A percentile compares a stretch with the other conserved stretches of the same genome.
phyloP scores from a whole-genome alignment of 805 yeast genomes.

The Candida sithepensis region DNA sequence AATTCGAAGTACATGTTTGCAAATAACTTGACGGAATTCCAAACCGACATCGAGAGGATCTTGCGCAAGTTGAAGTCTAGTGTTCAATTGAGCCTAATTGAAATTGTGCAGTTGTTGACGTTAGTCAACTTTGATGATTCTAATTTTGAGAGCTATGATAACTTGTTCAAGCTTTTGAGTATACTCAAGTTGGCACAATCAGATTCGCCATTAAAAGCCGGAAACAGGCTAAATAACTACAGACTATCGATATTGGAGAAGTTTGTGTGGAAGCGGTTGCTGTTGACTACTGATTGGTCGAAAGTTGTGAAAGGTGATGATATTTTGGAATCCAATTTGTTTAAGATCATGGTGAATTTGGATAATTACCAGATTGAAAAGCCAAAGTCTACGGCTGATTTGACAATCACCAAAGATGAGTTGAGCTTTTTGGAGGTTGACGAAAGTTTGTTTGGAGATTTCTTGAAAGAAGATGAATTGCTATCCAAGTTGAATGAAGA shows the following conservation, averaged over 20 bases:
- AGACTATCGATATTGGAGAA: conserved; percentile 23
- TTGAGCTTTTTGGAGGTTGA: conserved; percentile 7
- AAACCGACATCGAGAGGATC: conserved; percentile 14
- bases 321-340: conserved; percentile 12
- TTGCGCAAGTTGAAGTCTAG: conserved; percentile 33
- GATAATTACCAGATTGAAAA: conserved; percentile 8
- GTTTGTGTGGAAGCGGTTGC: conserved; percentile 57
- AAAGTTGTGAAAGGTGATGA: conserved; percentile 23
- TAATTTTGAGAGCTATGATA: conserved; percentile 41
- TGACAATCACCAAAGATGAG: conserved; percentile 13
- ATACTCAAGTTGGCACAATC: conserved; percentile 33
- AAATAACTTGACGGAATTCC: conserved; percentile 12
- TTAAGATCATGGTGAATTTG: conserved; percentile 12
- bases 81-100: conserved; percentile 38
- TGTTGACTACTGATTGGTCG: conserved; percentile 52
- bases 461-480: conserved; percentile 11
- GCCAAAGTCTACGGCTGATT: conserved; percentile 9
- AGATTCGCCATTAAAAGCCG: conserved; percentile 1
- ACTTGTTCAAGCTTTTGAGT: conserved; percentile 51
- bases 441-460: conserved; percentile 7
- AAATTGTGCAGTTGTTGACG: conserved; percentile 48
- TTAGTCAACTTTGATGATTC: conserved; percentile 44
- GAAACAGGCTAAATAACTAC: background rate
- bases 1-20: conserved; percentile 23
- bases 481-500: conserved; percentile 14